Base-by-base conservation (phyloP, 2,329 filamentous ascomycete species). In the Sarocladium oryzae region DNA sequence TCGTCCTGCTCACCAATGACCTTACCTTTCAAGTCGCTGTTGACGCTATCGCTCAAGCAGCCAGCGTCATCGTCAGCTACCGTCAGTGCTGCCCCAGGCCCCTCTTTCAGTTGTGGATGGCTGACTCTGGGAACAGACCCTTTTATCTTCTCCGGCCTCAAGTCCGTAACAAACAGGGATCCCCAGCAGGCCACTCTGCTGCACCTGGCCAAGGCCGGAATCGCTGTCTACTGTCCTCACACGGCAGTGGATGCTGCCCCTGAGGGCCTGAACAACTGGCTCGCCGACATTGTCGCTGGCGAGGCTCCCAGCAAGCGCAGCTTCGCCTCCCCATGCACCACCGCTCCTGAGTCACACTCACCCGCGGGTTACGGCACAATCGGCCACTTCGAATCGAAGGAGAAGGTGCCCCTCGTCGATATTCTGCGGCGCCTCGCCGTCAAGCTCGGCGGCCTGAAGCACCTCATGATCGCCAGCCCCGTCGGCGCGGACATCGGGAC, bases 141-240 rank as follows among this genome's bases (percentile, higher is more conserved):
- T 20, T 93, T 97, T 65, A 97, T 99, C 64, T 99, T 99, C 75
- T 84, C 88, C 46, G 88, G 88, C 50, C 77, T 99, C 58, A 99
- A 96, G 70, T 86, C 88, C 56, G 74, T 99, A 63, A 95, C 89
- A 30, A 79, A 90, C 45, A 78, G 78, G 55, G 88, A 99, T 63
- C 80, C 89, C 9, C 93, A 97, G 67, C 93, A 99, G 65, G 79
- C 84, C 38, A 88, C 88, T 6, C 80, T 99, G 28, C 77, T 99
- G 3, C 81, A 85, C 40, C 79, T 99, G 11, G 87, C 86, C 43
- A 86, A 88, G 56, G 83, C 88, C 66, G 91, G 92, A 32, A 89
- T 99, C 61, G 95, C 90, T 57, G 90, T 99, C 52, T 99, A 97
- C 74, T 90, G 86, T 57, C 93, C 93, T 1, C 93, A 99, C 70